Evolutionary conservation across 768 basidiomycete genomes (phyloP), one percentile per base, ranked within the genome.

Genomic region (Sistotremastrum niveocremeum): DNA sequence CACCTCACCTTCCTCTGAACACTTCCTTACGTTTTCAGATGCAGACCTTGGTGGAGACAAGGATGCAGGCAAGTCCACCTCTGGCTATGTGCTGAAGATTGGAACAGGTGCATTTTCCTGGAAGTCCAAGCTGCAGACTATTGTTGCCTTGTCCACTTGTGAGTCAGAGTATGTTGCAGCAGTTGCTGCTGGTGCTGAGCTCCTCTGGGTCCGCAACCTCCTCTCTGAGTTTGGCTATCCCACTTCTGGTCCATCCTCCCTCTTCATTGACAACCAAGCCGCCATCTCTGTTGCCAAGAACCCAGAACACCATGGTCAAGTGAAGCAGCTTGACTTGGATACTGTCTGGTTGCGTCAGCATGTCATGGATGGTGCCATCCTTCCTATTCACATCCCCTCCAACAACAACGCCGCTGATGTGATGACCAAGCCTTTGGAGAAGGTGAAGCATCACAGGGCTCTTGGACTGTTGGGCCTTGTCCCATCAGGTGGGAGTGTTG

Each of bases 91-190:
- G 8, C 55, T 70, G 52, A 59, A 53, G 37, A 55, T 69, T 37
- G 63, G 53, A 6, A 54, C 52, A 4, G 66, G 64, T 6, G 57
- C 62, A 1, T 54, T 73, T 11, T 54, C 48, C 20, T 73, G 70
- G 70, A 45, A 37, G 6, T 64, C 61, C 31, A 57, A 59, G 37
- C 54, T 61, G 20, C 73, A 74, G 55, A 8, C 54, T 1, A 52
- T 63, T 37, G 64, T 71, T n/a, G 57, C 68, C 0, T 51, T 62
- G 3, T 69, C 66, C 2, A 62, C 57, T 4, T 54, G 54, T 6
- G 66, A 72, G 52, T 65, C 70, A 1, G 70, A 74, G 52, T 71
- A 73, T 51, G 64, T 70, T 39, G 66, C 69, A 3, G 52, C 59
- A 0, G 53, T 56, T 10, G 55, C 66, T 33, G 56, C 64, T 2